Conservation (phyloP, 108 stramenopile species). For the Cyclotella sp. region DNA sequence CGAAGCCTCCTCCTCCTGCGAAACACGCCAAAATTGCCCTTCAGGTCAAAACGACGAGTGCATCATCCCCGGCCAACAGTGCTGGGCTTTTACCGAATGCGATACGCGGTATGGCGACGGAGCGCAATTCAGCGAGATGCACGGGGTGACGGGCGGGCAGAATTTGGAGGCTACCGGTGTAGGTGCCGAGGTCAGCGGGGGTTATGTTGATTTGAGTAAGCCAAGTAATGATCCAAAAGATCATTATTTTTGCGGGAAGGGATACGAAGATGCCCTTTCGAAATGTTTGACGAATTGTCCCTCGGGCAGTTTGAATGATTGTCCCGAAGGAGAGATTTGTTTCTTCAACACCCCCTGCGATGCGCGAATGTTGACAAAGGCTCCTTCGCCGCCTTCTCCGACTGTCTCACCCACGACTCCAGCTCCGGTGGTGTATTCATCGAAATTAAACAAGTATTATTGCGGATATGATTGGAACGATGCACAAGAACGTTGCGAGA, state of each 20-base stretch:
- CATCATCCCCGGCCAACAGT: constrained; percentile 50
- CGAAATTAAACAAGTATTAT: constrained; percentile 52
- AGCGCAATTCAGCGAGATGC: constrained; percentile 41
- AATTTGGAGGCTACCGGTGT: constrained; percentile 41
- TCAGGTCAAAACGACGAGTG: constrained; percentile 47
- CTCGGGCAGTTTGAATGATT: constrained; percentile 48
- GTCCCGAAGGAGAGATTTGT: constrained; percentile 54
- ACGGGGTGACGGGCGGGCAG: constrained; percentile 31
- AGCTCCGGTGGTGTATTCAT: constrained; percentile 33
- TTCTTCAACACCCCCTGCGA: constrained; percentile 55
- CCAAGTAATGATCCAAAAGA: constrained; percentile 41
- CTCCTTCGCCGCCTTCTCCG: constrained; percentile 38
- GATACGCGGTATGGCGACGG: constrained; percentile 48
- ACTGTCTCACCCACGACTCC: constrained; percentile 45
- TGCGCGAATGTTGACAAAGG: constrained; percentile 43
- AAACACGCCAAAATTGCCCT: constrained; percentile 45
- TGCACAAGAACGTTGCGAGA: constrained; percentile 49
- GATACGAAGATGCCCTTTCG: constrained; percentile 42
- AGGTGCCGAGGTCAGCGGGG: constrained; percentile 38
- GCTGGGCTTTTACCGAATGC: constrained; percentile 57
- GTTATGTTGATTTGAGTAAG: constrained; percentile 48
- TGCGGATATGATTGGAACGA: constrained; percentile 53
- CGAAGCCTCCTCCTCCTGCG: constrained; percentile 47
- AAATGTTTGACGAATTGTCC: constrained; percentile 47
- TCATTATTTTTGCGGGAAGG: constrained; percentile 53